These are phyloP conservation scores for Cucumis sativus DNA, from an alignment of 306 rosid species.

Conservation along the genomic window DNA sequence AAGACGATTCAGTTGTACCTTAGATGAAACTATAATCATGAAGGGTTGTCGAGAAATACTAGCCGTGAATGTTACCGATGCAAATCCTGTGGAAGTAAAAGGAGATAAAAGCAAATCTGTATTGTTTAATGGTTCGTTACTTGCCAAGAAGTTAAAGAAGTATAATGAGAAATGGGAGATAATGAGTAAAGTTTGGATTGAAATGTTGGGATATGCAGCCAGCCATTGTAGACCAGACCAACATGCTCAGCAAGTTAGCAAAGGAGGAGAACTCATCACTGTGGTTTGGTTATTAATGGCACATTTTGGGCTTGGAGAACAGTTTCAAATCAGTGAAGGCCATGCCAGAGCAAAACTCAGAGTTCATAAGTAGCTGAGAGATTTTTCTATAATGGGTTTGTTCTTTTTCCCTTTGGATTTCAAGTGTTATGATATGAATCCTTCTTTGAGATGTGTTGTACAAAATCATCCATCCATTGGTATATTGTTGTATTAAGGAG, in stretches of 20 bases:
- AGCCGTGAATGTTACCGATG: background rate
- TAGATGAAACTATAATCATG: rapidly evolving
- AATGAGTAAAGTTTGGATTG: conserved; percentile 16
- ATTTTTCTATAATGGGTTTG: background rate
- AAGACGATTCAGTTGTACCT: background rate
- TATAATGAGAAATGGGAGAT: conserved; percentile 13
- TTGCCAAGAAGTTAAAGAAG: background rate
- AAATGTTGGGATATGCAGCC: conserved; percentile 23
- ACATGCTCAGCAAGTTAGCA: conserved; percentile 20
- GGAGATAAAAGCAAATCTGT: conserved; percentile 27
- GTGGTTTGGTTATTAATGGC: conserved; percentile 24
- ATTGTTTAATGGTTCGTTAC: conserved; percentile 18
- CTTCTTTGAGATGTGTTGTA: background rate
- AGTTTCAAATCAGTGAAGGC: conserved; percentile 28
- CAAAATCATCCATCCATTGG: background rate
- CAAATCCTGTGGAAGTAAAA: conserved; percentile 12
- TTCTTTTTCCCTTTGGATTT: background rate
- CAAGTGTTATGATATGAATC: background rate
- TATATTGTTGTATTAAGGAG: background rate
- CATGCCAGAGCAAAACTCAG: conserved; percentile 24
- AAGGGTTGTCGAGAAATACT: conserved; percentile 6
- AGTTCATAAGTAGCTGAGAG: conserved; percentile 4
- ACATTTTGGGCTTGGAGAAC: conserved; percentile 23
- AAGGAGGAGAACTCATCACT: conserved; percentile 25
- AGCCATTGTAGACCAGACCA: conserved; percentile 14